Evolutionary conservation across 768 basidiomycete genomes (phyloP).

Genomic region (Agrocybe chaxingu): DNA sequence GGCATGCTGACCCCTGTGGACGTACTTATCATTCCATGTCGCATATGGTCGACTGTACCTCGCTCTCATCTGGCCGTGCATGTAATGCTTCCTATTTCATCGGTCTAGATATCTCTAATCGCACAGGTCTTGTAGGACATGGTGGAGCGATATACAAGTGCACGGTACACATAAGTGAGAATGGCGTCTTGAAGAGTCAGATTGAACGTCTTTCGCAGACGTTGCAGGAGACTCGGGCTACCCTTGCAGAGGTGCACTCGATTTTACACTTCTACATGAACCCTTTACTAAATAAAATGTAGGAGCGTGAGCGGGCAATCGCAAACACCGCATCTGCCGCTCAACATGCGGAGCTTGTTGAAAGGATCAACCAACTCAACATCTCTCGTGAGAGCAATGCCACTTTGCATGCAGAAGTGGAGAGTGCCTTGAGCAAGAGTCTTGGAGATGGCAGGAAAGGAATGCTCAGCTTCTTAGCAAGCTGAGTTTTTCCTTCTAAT

Average conservation of each 20-base stretch:
- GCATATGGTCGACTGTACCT: conserved; percentile 14
- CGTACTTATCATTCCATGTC: conserved; percentile 11
- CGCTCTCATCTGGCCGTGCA: conserved; percentile 14
- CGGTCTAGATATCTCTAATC: conserved; percentile 7
- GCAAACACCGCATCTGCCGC: conserved; percentile 68
- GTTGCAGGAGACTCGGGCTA: conserved; percentile 66
- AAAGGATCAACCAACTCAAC: conserved; percentile 84
- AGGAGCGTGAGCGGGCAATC: conserved; percentile 83
- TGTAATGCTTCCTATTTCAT: neutral
- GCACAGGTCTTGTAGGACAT: neutral
- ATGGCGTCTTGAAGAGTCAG: conserved; percentile 66
- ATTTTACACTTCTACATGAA: neutral
- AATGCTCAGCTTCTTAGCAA: conserved; percentile 79
- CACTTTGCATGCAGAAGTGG: conserved; percentile 75
- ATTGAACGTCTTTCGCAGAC: conserved; percentile 69
- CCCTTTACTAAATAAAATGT: neutral
- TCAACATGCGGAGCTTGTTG: conserved; percentile 81
- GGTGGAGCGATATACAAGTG: too few relatives aligned
- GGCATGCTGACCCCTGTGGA: conserved; percentile 5
- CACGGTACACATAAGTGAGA: conserved; percentile 43
- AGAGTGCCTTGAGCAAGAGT: conserved; percentile 74
- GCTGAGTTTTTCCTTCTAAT: conserved; percentile 8
- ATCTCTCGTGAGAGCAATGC: conserved; percentile 87
- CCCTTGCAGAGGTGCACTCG: conserved; percentile 61
- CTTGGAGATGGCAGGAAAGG: conserved; percentile 79